phyloP scores from a whole-genome alignment of 768 basidiomycete genomes.

The Suillus hirtellus region DNA sequence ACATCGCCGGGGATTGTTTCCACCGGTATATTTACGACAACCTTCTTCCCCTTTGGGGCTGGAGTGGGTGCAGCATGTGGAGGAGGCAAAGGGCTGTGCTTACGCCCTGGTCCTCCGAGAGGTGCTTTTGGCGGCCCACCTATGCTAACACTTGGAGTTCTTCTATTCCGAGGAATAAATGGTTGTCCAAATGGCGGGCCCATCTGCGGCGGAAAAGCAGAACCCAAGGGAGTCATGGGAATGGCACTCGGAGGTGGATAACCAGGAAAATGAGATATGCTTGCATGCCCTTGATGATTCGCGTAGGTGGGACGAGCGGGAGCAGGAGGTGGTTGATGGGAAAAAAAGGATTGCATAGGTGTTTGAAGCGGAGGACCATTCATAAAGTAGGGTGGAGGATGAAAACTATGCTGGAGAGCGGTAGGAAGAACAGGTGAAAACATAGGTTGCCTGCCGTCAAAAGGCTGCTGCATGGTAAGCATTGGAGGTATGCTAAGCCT shows the following conservation, averaged over 20 bases:
- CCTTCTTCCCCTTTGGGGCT: constrained; percentile 59
- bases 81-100: constrained; percentile 64
- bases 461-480: constrained; percentile 58
- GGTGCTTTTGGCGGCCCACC: constrained; percentile 90
- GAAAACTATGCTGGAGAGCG: constrained; percentile 56
- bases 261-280: constrained; percentile 63
- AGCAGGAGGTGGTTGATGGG: constrained; percentile 46
- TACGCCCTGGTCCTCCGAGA: constrained; percentile 77
- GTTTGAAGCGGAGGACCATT: constrained; percentile 56
- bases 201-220: constrained; percentile 55
- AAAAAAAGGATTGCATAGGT: constrained; percentile 73
- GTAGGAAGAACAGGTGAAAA: constrained; percentile 70
- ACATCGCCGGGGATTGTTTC: constrained; percentile 49
- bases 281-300: constrained; percentile 57
- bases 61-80: constrained; percentile 32
- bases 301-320: constrained; percentile 50
- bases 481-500: constrained; percentile 58
- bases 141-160: constrained; percentile 66
- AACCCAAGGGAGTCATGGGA: constrained; percentile 61
- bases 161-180: constrained; percentile 61
- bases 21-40: constrained; percentile 69
- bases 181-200: constrained; percentile 46
- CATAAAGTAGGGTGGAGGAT: constrained; percentile 50
- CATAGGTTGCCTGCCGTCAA: constrained; percentile 46
- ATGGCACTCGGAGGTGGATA: constrained; percentile 56